These are phyloP conservation scores for Stellera chamaejasme DNA, from an alignment of 345 rosid species.

Conservation along the genomic window DNA sequence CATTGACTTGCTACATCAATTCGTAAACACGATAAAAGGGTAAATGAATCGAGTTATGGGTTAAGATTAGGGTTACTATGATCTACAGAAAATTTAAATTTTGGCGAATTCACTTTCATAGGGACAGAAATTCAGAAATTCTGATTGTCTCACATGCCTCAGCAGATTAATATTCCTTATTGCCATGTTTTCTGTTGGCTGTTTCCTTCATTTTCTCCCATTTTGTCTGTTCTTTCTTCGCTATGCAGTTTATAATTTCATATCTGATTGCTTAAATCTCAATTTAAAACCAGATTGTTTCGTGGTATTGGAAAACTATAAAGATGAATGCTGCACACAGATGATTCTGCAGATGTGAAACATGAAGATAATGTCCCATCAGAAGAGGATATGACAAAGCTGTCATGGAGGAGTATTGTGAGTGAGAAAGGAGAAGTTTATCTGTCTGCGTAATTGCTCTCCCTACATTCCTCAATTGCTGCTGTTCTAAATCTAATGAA, in stretches of 20 bases:
- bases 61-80: no score
- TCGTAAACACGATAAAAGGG: no score
- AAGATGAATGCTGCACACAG: conserved; percentile 17
- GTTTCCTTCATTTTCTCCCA: not conserved
- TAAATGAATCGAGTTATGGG: no score
- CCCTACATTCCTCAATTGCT: conserved; percentile 7
- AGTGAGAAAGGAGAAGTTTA: conserved; percentile 53
- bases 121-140: not conserved
- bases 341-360: conserved; percentile 5
- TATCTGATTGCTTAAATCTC: conserved; percentile 1
- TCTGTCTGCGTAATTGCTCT: conserved; percentile 39
- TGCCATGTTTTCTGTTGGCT: no score
- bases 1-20: no score
- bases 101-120: not conserved
- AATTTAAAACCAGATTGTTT: conserved; percentile 40
- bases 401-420: conserved; percentile 56
- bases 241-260: not conserved
- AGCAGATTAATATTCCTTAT: not conserved
- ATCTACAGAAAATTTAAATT: no score
- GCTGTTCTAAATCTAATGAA: not conserved
- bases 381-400: conserved; percentile 29
- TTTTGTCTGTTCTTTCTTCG: not conserved
- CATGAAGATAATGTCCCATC: conserved; percentile 24
- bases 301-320: conserved; percentile 68
- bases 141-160: not conserved